Base-by-base conservation (phyloP, 768 basidiomycete genomes). In the Obba rivulosa region DNA sequence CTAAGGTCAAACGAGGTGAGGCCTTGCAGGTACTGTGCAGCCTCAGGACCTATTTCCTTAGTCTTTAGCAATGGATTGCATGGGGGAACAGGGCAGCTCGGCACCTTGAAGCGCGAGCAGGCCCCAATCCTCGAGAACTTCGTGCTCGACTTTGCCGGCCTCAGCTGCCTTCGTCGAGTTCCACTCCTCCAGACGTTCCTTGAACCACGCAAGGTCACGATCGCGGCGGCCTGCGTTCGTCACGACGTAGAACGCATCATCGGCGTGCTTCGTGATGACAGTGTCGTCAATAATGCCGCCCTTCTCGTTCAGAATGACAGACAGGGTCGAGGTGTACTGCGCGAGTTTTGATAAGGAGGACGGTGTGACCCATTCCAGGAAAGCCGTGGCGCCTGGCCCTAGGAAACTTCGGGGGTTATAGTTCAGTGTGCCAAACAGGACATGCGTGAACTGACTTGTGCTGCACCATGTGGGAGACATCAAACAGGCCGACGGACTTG, bases 401-500 rank as follows among this genome's bases (percentile, higher is more conserved):
- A 80, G 82, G 73, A 95, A 92, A 57, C 88, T 92, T 60, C 39
- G 49, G 2, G 23, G 14, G 31, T 18, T 37, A 23, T 39, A 22
- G 36, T 28, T 3, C 8, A 9, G 35, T 36, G 3, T 28, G 35
- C 28, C 37, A 43, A 11, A 13, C 22, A n/a, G 8, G 34, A 18
- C 5, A 9, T 37, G 17, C 24, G 24, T n/a, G 46, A 31, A 49
- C 78, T 41, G 58, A 92, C 91, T 81, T 86, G 28, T 83, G 81
- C 65, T 98, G 95, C 14, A 98, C 88, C 95, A 99, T 99, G 67
- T 99, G 96, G 18, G 91, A 91, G 22, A 99, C 96, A 61, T 99
- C 96, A 64, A 99, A 99, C 25, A 99, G 73, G 0, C 93, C 93
- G 1, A 80, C 89, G 31, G 76, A 77, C 11, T 70, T 78, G 36